Percentiles rank a stretch among this genome's conserved stretches.
Evolutionary conservation across 108 stramenopile species (phyloP).

Genomic region (Pseudonitzschia pungens): DNA sequence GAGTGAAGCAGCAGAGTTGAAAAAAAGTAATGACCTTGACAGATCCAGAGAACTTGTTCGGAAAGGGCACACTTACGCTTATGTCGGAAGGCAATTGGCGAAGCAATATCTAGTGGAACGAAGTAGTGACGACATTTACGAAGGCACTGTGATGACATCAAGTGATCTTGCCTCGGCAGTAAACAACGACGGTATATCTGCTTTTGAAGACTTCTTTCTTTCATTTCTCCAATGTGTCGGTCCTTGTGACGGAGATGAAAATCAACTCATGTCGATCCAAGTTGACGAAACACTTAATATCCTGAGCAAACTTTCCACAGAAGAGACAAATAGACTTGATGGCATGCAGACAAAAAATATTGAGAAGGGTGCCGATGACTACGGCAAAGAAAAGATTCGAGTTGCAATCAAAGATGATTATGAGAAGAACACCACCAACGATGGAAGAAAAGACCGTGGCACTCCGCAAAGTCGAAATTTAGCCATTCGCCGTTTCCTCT

Average conservation of each 20-base stretch:
- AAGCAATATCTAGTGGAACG: neutral
- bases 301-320: slow-evolving; percentile 5
- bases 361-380: neutral
- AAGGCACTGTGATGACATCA: neutral
- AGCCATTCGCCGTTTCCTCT: neutral
- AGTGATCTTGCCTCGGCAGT: neutral
- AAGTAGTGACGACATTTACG: neutral
- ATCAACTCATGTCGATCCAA: neutral
- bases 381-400: neutral
- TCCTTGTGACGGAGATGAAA: neutral
- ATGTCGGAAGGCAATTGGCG: slow-evolving; percentile 22
- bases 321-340: neutral
- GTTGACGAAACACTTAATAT: slow-evolving; percentile 16
- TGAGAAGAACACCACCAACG: neutral
- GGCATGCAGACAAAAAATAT: neutral
- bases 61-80: slow-evolving; percentile 30
- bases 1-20: slow-evolving; percentile 9
- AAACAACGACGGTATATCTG: neutral
- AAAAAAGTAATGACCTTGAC: slow-evolving; percentile 5
- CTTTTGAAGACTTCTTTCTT: slow-evolving; percentile 14
- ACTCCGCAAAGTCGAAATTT: neutral
- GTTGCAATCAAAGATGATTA: neutral
- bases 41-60: slow-evolving; percentile 1
- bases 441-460: neutral
- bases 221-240: neutral